Base-by-base conservation (phyloP, 371 early-diverging fungal genomes). In the Capillidium rhysosporum region DNA sequence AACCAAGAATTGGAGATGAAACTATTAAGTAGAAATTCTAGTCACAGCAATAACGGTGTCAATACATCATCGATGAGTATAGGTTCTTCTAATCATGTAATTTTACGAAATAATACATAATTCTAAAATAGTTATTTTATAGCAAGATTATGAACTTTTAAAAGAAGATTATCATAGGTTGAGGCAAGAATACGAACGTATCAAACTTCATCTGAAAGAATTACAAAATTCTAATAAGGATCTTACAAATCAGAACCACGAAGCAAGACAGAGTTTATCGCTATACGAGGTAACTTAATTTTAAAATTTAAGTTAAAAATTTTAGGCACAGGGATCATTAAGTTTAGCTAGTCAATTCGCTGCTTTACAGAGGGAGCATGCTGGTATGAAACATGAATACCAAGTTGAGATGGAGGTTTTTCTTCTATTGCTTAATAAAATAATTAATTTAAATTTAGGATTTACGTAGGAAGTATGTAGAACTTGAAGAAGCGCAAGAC, bases 331-430 rank as follows among this genome's bases (percentile, higher is more conserved):
- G 16, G 51, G 38, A 8, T 16, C 23, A 4, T 12, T 10, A 23
- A 34, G 34, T 18, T 34, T 51, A 20, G 51, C 51, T 21, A 12
- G n/a, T 21, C 51, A 51, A 38, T 51, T 34, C 34, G 29, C 51
- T 4, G n/a, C 51, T 9, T 38, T 51, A 23, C 51, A 51, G 24
- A 8, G 29, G 3, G 34, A 51, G 38, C 51, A 51, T 39, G 51
- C 51, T 24, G 51, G 28, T 23, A 34, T 51, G 51, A 51, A 51
- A 23, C 21, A 51, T 34, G 38, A 51, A 39, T 51, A 51, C 30
- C 30, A 29, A 9, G 38, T 38, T 4, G 47, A 39, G 24, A 34
- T 51, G 38, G 38, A 51, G 9, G 51, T 51, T 31, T n/a, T 7
- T 24, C 8, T 10, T n/a, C 3, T 20, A 51, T 29, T 9, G 20